These are phyloP conservation scores for Penicillium atrosanguineum DNA, from an alignment of 495 filamentous ascomycete genomes.

Conservation along the genomic window DNA sequence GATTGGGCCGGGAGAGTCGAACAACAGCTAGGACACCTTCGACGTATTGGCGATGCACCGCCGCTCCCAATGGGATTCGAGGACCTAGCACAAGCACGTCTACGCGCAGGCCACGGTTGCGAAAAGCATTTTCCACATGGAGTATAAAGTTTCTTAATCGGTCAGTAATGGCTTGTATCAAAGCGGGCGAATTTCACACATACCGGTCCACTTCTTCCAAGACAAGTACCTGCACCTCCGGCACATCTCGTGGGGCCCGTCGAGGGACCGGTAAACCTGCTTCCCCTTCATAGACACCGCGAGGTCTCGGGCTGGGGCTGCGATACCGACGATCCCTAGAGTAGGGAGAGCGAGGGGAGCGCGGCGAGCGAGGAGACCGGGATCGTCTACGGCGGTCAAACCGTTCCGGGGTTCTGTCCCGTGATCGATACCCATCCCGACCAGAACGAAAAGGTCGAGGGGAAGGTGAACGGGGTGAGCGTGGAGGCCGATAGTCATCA, in stretches of 20 bases:
- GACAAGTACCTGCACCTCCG: slow-evolving; percentile 87
- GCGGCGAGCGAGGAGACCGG: slow-evolving; percentile 57
- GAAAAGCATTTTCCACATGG: slow-evolving; percentile 77
- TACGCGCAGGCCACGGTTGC: slow-evolving; percentile 63
- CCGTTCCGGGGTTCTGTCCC: slow-evolving; percentile 54
- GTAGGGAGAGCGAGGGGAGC: slow-evolving; percentile 55
- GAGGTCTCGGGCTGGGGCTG: slow-evolving; percentile 62
- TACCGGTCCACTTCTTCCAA: slow-evolving; percentile 74
- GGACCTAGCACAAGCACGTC: slow-evolving; percentile 76
- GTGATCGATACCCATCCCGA: slow-evolving; percentile 69
- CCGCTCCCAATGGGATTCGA: slow-evolving; percentile 70
- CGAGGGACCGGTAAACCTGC: slow-evolving; percentile 67
- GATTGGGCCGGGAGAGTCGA: slow-evolving; percentile 65
- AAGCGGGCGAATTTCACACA: slow-evolving; percentile 14
- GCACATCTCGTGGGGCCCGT: slow-evolving; percentile 72
- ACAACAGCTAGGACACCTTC: slow-evolving; percentile 88
- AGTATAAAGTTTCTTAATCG: slow-evolving; percentile 65
- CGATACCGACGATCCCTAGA: slow-evolving; percentile 60
- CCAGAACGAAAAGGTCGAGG: slow-evolving; percentile 52
- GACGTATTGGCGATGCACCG: slow-evolving; percentile 79
- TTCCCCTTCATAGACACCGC: slow-evolving; percentile 53
- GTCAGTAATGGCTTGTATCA: slow-evolving; percentile 6
- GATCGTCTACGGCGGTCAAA: slow-evolving; percentile 65
- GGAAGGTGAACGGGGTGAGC: slow-evolving; percentile 62
- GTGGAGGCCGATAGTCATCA: slow-evolving; percentile 63